A percentile compares a stretch with the other conserved stretches of the same genome.
Conservation (phyloP, 257 asterid genomes). For the Forsythia suspensa region DNA sequence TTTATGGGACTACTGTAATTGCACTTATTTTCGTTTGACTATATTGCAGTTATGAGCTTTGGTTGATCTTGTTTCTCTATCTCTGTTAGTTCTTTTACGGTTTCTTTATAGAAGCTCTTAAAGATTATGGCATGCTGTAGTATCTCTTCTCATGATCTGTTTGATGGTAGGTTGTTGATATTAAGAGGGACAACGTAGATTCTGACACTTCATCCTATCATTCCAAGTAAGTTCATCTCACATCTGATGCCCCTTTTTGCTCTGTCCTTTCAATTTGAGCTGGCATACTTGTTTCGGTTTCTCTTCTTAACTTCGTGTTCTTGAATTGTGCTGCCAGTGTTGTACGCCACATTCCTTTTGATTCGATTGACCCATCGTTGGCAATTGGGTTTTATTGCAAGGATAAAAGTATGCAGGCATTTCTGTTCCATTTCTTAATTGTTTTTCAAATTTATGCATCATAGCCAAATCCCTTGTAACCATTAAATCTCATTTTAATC, state of each 20-base stretch:
- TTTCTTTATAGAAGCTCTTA: background rate
- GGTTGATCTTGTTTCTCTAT: background rate
- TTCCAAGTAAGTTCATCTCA: constrained; percentile 63
- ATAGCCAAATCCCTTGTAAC: background rate
- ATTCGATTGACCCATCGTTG: constrained; percentile 89
- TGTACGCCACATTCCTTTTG: constrained; percentile 72
- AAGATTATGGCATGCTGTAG: background rate
- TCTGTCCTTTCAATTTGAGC: background rate
- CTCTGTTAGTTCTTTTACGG: background rate
- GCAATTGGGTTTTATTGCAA: constrained; percentile 89
- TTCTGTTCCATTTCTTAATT: background rate
- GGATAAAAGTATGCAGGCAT: constrained; percentile 53
- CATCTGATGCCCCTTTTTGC: background rate
- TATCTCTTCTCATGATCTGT: constrained; percentile 7
- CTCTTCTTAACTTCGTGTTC: background rate
- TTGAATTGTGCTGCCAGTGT: constrained; percentile 43
- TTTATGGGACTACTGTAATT: background rate
- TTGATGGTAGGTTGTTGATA: constrained; percentile 62
- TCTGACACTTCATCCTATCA: constrained; percentile 77
- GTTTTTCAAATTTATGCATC: background rate
- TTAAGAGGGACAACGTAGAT: constrained; percentile 50
- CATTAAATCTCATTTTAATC: background rate
- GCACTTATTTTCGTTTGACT: background rate
- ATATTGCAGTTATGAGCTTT: background rate
- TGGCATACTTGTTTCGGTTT: background rate